A percentile compares a stretch with the other conserved stretches of the same genome.
These are phyloP conservation scores for Termitomyces sp. DNA, from an alignment of 768 basidiomycete species.

Conservation along the genomic window DNA sequence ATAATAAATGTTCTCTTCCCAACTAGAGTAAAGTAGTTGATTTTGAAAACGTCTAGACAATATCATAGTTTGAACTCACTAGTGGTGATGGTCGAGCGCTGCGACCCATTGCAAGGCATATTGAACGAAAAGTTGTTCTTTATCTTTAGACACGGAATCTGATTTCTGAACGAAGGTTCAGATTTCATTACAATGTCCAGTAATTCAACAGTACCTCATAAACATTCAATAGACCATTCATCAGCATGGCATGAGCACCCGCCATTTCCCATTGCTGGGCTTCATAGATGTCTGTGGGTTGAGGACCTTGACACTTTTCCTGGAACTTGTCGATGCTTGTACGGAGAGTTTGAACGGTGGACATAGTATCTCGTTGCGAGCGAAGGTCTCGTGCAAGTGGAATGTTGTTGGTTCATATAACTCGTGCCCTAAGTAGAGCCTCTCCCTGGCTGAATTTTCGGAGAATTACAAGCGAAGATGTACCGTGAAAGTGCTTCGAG, in stretches of 20 bases:
- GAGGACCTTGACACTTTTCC: slow-evolving; percentile 2
- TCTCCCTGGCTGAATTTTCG: background rate
- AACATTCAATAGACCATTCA: slow-evolving; percentile 11
- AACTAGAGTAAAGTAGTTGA: slow-evolving; percentile 2
- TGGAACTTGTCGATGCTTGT: slow-evolving; percentile 11
- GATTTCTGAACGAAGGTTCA: slow-evolving; percentile 4
- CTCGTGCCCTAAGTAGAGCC: background rate
- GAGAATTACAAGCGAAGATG: background rate
- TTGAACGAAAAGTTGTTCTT: slow-evolving; percentile 10
- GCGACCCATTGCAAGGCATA: slow-evolving; percentile 15
- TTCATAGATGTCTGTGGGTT: slow-evolving; percentile 13
- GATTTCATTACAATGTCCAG: background rate
- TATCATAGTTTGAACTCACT: slow-evolving; percentile 1
- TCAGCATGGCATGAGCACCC: slow-evolving; percentile 13
- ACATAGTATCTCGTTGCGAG: slow-evolving; percentile 2
- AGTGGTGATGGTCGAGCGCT: slow-evolving; percentile 14
- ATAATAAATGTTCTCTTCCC: slow-evolving; percentile 16
- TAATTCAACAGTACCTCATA: slow-evolving; percentile 7
- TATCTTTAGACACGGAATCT: background rate
- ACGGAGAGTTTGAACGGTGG: slow-evolving; percentile 10
- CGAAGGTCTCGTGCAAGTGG: background rate
- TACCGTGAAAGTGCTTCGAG: too few species aligned
- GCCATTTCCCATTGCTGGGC: slow-evolving; percentile 17
- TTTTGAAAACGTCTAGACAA: background rate
- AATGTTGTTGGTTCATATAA: background rate